Evolutionary conservation across 129 eudicot genomes (phyloP), one percentile per base, ranked within the genome.

Genomic region (Scalesia atractyloides): DNA sequence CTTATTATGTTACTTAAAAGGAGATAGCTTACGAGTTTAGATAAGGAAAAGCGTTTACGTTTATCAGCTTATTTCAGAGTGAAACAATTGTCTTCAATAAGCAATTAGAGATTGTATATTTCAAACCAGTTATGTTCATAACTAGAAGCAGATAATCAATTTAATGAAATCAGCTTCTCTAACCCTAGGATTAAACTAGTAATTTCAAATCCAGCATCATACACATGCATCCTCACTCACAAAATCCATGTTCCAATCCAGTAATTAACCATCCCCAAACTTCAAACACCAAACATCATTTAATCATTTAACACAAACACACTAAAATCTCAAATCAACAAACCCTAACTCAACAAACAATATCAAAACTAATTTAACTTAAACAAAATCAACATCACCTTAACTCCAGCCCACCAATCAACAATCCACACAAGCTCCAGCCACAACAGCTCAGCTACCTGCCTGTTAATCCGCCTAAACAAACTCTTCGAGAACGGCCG

Each of bases 371-470:
- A 1, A 30, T 64, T 4, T 9, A 74, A 37, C 37, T 64, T 15
- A 7, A 50, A 64, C 17, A 20, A 51, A 24, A 75, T 53, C 47
- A 63, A 39, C n/a, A 76, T 63, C 62, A 89, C 98, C 98, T 92
- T 81, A 53, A 92, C 95, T 22, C 89, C 91, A 26, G 98, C 96
- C 98, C 96, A 87, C 98, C 98, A 92, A 82, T 92, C 98, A 54
- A 92, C 82, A 26, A 92, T 77, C 96, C 98, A 92, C 12, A 92
- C 94, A 47, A 92, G 96, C 81, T 92, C 95, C 70, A 89, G 82
- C 98, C 96, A 92, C 70, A 92, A 60, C 46, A 92, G 80, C 68
- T 92, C 98, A 1, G 96, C 94, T 51, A 92, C 87, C 83, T 52
- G 76, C 71, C 96, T 82, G 70, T 87, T 89, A 51, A 92, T 80